Evolutionary conservation across 73 alveolate genomes (phyloP).

Genomic region (Blepharisma japonicum): DNA sequence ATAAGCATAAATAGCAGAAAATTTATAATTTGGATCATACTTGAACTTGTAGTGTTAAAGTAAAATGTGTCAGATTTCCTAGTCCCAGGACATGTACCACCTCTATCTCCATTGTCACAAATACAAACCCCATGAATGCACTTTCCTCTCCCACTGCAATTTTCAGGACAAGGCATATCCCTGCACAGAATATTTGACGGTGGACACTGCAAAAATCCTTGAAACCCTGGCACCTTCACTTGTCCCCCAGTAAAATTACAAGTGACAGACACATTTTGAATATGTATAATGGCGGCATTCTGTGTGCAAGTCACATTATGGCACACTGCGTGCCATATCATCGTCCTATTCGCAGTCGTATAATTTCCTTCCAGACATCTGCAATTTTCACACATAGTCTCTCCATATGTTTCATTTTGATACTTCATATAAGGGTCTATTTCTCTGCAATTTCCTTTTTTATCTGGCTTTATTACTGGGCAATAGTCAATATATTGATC

Average conservation of each 20-base stretch:
- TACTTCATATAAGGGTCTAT: background rate
- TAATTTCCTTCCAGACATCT: slow-evolving; percentile 23
- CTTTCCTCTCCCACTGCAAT: background rate
- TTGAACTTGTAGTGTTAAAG: no score
- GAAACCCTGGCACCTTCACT: background rate
- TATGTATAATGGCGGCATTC: background rate
- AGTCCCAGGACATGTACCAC: background rate
- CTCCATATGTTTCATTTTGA: background rate
- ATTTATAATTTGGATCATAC: no score
- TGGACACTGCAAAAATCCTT: slow-evolving; percentile 10
- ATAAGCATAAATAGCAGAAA: no score
- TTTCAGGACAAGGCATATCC: slow-evolving; percentile 12
- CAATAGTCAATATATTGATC: slow-evolving; percentile 24
- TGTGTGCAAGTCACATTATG: background rate
- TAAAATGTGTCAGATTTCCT: no score
- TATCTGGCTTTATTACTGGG: background rate
- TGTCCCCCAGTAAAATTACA: slow-evolving; percentile 8
- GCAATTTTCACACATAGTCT: slow-evolving; percentile 1
- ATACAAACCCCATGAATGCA: slow-evolving; percentile 9
- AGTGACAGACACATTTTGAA: background rate
- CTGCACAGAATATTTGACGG: background rate
- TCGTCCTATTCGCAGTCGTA: background rate
- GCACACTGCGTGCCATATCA: background rate
- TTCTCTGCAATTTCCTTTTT: slow-evolving; percentile 8
- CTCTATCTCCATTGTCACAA: slow-evolving; percentile 8